Evolutionary conservation across 2,329 filamentous ascomycete species (phyloP).

Genomic region (Aschersonia sp.): DNA sequence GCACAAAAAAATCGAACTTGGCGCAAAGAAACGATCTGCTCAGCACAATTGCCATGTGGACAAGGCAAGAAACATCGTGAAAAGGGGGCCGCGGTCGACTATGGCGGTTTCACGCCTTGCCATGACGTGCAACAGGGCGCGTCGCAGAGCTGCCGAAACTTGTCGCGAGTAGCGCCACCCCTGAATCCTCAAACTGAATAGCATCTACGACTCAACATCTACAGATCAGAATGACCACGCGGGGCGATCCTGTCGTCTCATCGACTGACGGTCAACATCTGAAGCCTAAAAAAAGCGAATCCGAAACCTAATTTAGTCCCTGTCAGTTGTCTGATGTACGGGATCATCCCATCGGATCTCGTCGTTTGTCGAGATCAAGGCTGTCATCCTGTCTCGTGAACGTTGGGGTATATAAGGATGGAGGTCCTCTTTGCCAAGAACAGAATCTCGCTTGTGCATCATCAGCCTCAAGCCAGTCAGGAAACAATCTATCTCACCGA

Average conservation of each 20-base stretch:
- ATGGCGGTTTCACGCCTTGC: background rate
- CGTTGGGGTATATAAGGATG: background rate
- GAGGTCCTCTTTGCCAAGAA: background rate
- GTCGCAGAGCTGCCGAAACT: background rate
- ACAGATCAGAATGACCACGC: background rate
- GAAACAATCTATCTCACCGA: no score
- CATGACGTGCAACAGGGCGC: background rate
- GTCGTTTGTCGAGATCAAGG: background rate
- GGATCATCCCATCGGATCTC: background rate
- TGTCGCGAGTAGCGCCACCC: background rate
- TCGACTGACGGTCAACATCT: background rate
- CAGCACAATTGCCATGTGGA: background rate
- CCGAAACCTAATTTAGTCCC: background rate
- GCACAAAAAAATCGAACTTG: no score
- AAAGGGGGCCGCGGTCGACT: background rate
- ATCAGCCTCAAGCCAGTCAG: background rate
- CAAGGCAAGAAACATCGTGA: background rate
- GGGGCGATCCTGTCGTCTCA: background rate
- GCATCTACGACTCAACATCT: background rate
- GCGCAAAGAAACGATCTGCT: no score
- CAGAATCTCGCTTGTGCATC: background rate
- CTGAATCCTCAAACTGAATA: background rate
- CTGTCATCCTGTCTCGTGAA: no score
- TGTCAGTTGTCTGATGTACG: background rate
- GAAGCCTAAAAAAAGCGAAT: no score